Conservation (phyloP, 83 land plant species). For the Thuja plicata region DNA sequence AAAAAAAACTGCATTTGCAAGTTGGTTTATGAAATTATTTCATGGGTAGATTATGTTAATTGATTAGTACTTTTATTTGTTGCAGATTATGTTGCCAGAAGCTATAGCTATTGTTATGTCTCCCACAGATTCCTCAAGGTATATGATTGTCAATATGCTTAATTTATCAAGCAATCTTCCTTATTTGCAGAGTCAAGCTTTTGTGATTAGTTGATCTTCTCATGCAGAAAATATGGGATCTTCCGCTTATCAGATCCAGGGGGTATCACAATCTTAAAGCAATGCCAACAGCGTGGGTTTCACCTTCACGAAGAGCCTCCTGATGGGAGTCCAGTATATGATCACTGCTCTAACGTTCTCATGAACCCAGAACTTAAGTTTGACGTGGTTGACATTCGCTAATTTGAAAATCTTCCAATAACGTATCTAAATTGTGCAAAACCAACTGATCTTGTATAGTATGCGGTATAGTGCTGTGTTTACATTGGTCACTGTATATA, state of each 20-base stretch:
- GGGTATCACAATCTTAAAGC: slow-evolving; percentile 32
- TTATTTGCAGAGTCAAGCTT: slow-evolving; percentile 5
- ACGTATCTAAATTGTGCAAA: not conserved
- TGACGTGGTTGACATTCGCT: slow-evolving; percentile 65
- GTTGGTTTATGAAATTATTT: not conserved
- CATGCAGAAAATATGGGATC: slow-evolving; percentile 38
- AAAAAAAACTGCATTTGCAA: not conserved
- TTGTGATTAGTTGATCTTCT: not conserved
- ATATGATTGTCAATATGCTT: not conserved
- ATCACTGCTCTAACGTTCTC: slow-evolving; percentile 45
- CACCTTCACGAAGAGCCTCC: slow-evolving; percentile 54
- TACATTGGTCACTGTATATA: not conserved
- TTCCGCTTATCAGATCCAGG: slow-evolving; percentile 54
- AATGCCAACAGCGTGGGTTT: slow-evolving; percentile 61
- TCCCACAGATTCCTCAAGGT: slow-evolving; percentile 71
- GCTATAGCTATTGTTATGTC: slow-evolving; percentile 80
- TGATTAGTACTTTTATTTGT: not conserved
- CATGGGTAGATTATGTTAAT: not conserved
- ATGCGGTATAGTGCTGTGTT: not conserved
- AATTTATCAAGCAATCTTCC: slow-evolving; percentile 7
- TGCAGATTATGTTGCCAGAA: slow-evolving; percentile 74
- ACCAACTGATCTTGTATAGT: not conserved
- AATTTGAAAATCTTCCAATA: slow-evolving; percentile 7
- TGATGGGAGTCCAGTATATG: slow-evolving; percentile 56
- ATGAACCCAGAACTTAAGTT: slow-evolving; percentile 57